Evolutionary conservation across 176 grass and related monocot genomes (phyloP).

Genomic region (Echinochloa phyllopogon): DNA sequence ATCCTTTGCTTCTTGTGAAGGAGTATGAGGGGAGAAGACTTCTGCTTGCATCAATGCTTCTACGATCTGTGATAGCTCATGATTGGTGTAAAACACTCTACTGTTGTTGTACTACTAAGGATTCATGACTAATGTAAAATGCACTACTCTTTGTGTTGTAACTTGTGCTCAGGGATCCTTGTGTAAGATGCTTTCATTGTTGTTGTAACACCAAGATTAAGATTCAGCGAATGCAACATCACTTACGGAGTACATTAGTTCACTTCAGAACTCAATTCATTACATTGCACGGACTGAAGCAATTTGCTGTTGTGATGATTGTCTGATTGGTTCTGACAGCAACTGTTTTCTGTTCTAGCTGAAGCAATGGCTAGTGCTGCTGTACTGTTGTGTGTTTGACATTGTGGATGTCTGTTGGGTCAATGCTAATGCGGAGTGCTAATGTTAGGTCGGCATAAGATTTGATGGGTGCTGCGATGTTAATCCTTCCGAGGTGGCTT

Average conservation of each 20-base stretch:
- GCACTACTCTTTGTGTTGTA: constrained; percentile 4
- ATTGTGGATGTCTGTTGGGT: constrained; percentile 1
- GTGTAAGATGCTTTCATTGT: constrained; percentile 2
- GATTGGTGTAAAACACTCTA: constrained; percentile 42
- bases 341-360: background rate
- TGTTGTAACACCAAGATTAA: constrained; percentile 10
- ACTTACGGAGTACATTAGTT: background rate
- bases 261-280: background rate
- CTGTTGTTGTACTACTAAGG: background rate
- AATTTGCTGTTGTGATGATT: constrained; percentile 8
- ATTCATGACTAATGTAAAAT: constrained; percentile 23
- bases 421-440: background rate
- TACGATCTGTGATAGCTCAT: constrained; percentile 20
- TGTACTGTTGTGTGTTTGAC: constrained; percentile 31
- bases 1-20: constrained; percentile 31
- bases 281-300: background rate
- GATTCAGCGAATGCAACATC: background rate
- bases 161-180: background rate
- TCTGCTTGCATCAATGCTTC: constrained; percentile 35
- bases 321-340: constrained; percentile 4
- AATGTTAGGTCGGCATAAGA: constrained; percentile 17
- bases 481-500: constrained; percentile 35
- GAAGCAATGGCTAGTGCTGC: constrained; percentile 1
- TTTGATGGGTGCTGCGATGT: constrained; percentile 19
- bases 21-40: constrained; percentile 26